Conservation (phyloP, 2,329 filamentous ascomycete species). For the Botryosphaeria dothidea region DNA sequence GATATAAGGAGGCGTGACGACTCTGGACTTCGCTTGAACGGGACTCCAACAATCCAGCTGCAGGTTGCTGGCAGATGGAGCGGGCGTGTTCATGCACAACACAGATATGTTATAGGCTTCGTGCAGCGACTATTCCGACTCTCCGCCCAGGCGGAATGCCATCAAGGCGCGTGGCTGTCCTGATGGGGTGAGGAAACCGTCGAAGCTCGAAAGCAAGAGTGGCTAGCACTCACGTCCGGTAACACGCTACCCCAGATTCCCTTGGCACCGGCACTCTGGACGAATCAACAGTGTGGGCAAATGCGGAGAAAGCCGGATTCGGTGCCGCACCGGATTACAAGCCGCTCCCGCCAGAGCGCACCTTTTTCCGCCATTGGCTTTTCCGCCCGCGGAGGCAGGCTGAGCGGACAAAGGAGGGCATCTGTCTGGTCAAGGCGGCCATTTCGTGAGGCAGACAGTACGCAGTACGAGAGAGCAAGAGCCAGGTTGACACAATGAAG, state of each 20-base stretch:
- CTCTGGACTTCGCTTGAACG: not conserved
- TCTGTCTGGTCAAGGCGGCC: not conserved
- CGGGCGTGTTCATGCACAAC: not conserved
- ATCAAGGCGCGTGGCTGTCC: not conserved
- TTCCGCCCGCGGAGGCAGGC: not conserved
- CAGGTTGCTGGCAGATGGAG: not conserved
- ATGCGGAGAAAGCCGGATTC: constrained; percentile 2
- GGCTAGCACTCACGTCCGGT: not conserved
- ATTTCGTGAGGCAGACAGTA: not conserved
- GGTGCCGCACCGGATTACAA: not conserved
- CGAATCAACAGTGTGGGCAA: constrained; percentile 8
- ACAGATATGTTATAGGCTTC: not conserved
- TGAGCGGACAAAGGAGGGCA: not conserved
- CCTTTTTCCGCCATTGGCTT: not conserved
- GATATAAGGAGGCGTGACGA: not conserved
- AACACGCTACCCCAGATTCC: constrained; percentile 8
- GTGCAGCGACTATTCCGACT: not conserved
- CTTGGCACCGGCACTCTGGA: not conserved
- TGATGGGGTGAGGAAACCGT: not conserved
- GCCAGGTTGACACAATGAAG: too few species aligned
- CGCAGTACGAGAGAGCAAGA: not conserved
- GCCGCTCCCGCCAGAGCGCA: not conserved
- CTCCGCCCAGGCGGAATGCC: not conserved
- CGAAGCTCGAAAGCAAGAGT: not conserved
- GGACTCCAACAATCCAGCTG: not conserved